Base-by-base conservation (phyloP, 768 basidiomycete species). In the Rhizopogon rudus region DNA sequence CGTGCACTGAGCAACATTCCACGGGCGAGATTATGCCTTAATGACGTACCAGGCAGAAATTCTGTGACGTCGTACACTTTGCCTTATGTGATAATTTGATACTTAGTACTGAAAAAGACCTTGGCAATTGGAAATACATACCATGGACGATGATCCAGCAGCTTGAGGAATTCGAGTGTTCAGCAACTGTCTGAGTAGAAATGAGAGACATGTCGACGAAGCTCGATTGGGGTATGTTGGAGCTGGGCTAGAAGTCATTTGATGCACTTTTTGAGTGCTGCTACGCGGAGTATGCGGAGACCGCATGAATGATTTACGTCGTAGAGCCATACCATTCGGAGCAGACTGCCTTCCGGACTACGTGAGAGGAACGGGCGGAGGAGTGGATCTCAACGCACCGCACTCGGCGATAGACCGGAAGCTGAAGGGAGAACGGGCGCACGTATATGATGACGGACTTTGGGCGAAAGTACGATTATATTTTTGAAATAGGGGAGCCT, bases 81-180 rank as follows among this genome's bases (percentile, higher is more conserved):
- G 57, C 84, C 88, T 86, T 40, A 45, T 44, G n/a, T 31, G 16
- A 33, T 17, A 25, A 35, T 3, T 59, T 46, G 65, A 55, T 17
- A 28, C 42, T 13, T 31, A 17, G 35, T 22, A 9, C 0, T 6
- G 2, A 43, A 16, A 28, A 51, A 50, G 44, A 40, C 31, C 48
- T 31, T 29, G 44, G 5, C 45, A 37, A 37, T 37, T 13, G 40
- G 17, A 52, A 44, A 16, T 28, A 63, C 75, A 40, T 59, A 86
- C 89, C 87, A 61, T 93, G 89, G 1, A 93, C 87, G 55, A 93
- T 91, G 56, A 93, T 91, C 87, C 87, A 89, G 61, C 86, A 87
- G 58, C 80, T 82, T 53, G 87, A 80, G 20, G 85, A 71, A 40
- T 67, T 74, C 59, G 79, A 81, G 62, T 86, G 84, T 59, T 73